A percentile compares a stretch with the other conserved stretches of the same genome.
Conservation (phyloP, 306 rosid species). For the Castanospermum australe region DNA sequence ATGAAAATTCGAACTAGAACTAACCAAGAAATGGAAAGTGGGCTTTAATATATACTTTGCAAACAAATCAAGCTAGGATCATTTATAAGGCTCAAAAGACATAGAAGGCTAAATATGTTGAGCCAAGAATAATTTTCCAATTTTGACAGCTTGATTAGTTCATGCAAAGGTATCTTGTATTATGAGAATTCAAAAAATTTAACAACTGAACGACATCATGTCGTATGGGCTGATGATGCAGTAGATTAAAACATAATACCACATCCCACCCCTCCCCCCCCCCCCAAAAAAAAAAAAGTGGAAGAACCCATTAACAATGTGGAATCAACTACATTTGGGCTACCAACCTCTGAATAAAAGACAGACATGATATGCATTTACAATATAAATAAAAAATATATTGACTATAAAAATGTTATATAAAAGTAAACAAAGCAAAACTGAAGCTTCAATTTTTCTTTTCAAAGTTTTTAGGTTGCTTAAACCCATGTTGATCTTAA, state of each 20-base stretch:
- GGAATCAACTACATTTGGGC: too few relatives aligned
- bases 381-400: too few relatives aligned
- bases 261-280: neutral
- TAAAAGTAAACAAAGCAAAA: too few relatives aligned
- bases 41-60: neutral
- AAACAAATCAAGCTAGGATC: constrained; percentile 13
- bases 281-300: neutral
- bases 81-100: neutral
- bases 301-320: neutral
- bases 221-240: neutral
- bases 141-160: neutral
- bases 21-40: neutral
- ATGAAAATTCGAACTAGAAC: neutral
- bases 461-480: too few relatives aligned
- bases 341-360: neutral
- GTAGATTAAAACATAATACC: neutral
- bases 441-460: too few relatives aligned
- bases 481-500: neutral
- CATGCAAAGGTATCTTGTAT: neutral
- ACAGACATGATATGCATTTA: neutral
- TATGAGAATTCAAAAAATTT: neutral
- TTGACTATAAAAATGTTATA: too few relatives aligned
- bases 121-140: neutral
- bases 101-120: neutral
- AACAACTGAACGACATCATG: neutral